Base-by-base conservation (phyloP, 768 basidiomycete species). In the Dendrothele bispora region DNA sequence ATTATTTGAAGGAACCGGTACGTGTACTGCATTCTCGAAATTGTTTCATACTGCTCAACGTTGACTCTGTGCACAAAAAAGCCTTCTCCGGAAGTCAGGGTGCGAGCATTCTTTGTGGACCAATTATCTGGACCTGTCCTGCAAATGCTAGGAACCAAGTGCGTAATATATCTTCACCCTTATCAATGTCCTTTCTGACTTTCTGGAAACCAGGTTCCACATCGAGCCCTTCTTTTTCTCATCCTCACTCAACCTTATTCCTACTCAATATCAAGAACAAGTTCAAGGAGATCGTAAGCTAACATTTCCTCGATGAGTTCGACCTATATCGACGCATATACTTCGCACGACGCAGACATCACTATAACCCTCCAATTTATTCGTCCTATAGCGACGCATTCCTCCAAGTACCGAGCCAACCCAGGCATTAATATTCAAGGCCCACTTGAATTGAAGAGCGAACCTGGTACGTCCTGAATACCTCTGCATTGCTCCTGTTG, bases 151-250 rank as follows among this genome's bases (percentile, higher is more conserved):
- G 73, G 73, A 8, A 61, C 68, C 18, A 66, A 49, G 72, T 72
- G 26, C 3, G 61, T 58, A 15, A n/a, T 2, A 26, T 24, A 6
- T 17, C 10, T 20, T 7, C 11, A 28, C 34, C 17, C 17, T 39
- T 3, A 22, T 14, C 11, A 12, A 20, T n/a, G 24, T 20, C n/a
- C 20, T 40, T 49, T 28, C 48, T 24, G 29, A 49, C 45, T 32
- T 27, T 7, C 15, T 26, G n/a, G n/a, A n/a, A n/a, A n/a, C 5
- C 34, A 75, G 74, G 35, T 74, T 67, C 39, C 55, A 68, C 43
- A 64, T 74, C 22, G 71, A 74, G 47, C 71, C 73, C 0, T 73
- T 74, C 53, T 75, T 71, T 56, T 74, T 71, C 44, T 67, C 72
- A 12, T 73, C 70, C 0, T 73, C 73, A 0, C 47, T 70, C 15